Base-by-base conservation (phyloP, 2,329 filamentous ascomycete species). In the Sphaerostilbella broomeana region DNA sequence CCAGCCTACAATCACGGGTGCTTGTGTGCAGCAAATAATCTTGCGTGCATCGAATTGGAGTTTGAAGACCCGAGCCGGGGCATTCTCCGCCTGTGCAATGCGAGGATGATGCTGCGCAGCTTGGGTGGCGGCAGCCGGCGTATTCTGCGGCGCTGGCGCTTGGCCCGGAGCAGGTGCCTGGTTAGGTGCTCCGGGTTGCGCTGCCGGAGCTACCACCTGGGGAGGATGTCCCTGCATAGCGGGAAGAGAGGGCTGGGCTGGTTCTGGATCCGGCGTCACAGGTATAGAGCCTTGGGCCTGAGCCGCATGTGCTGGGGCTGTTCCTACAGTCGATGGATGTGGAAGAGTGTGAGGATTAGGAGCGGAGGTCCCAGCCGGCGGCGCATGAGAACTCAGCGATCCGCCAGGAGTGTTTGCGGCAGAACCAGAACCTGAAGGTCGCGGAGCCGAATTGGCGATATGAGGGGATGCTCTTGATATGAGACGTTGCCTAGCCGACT, bases 21-120 rank as follows among this genome's bases (percentile, higher is more conserved):
- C 87, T 60, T 97, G 89, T 48, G 85, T 92, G 58, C 90, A 95
- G 65, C 89, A 95, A 39, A 98, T 84, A 50, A 98, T 94, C 52
- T 89, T 81, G 16, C 88, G 77, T 1, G 88, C 86, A 57, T 98
- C 92, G 51, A 95, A 98, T 60, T 98, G 92, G 24, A 97, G 70
- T 63, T 98, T 98, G 70, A 97, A 98, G 3, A 98, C 85, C 17
- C 92, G 65, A 6, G 71, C 68, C 9, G 70, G 66, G 39, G 66
- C 69, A 21, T 65, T 62, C 46, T 76, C 72, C 6, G 63, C 57
- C 25, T 61, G 57, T 1, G 59, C 54, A 8, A 72, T 67, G 44
- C 72, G 70, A 3, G 67, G 68, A 38, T 73, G 67, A 27, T 67
- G 54, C 10, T 49, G 48, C 3, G 44, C 39, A n/a, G 31, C 21